phyloP scores from a whole-genome alignment of 2,329 filamentous ascomycete species.

The Scedosporium minutisporum region DNA sequence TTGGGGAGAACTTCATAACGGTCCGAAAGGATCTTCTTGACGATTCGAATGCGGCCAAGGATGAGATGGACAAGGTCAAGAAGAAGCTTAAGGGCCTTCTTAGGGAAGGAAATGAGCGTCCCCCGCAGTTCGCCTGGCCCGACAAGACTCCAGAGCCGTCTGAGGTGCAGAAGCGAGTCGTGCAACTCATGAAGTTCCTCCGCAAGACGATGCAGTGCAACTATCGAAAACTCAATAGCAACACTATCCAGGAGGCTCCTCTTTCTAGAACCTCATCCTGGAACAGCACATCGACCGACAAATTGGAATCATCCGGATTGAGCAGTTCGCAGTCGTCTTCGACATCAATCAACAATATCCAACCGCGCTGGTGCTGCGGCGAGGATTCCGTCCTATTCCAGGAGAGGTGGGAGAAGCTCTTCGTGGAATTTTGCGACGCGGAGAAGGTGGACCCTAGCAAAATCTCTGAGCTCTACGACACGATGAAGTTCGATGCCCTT shows the following conservation, averaged over 20 bases:
- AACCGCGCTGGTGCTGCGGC: slow-evolving; percentile 88
- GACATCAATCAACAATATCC: slow-evolving; percentile 51
- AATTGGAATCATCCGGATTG: not conserved
- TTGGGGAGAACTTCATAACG: slow-evolving; percentile 76
- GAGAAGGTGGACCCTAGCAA: slow-evolving; percentile 99
- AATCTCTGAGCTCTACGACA: slow-evolving; percentile 96
- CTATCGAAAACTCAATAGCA: slow-evolving; percentile 67
- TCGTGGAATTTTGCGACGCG: slow-evolving; percentile 89
- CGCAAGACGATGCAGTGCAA: slow-evolving; percentile 92
- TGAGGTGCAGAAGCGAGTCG: slow-evolving; percentile 81
- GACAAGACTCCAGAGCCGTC: slow-evolving; percentile 90
- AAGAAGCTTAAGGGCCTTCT: slow-evolving; percentile 95
- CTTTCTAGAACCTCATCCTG: slow-evolving; percentile 39
- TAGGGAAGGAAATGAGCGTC: slow-evolving; percentile 84
- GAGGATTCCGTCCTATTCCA: slow-evolving; percentile 92
- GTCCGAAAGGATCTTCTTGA: slow-evolving; percentile 92
- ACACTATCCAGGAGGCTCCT: slow-evolving; percentile 50
- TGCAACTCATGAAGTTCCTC: slow-evolving; percentile 96
- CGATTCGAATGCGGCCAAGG: slow-evolving; percentile 96
- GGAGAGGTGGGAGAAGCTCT: slow-evolving; percentile 97
- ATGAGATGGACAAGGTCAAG: slow-evolving; percentile 99
- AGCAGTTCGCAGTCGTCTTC: slow-evolving; percentile 27
- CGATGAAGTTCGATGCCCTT: slow-evolving; percentile 97
- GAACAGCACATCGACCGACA: not conserved
- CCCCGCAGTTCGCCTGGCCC: slow-evolving; percentile 96